Conservation (phyloP, 2,329 filamentous ascomycete genomes). For the Didymosphaeria variabile region DNA sequence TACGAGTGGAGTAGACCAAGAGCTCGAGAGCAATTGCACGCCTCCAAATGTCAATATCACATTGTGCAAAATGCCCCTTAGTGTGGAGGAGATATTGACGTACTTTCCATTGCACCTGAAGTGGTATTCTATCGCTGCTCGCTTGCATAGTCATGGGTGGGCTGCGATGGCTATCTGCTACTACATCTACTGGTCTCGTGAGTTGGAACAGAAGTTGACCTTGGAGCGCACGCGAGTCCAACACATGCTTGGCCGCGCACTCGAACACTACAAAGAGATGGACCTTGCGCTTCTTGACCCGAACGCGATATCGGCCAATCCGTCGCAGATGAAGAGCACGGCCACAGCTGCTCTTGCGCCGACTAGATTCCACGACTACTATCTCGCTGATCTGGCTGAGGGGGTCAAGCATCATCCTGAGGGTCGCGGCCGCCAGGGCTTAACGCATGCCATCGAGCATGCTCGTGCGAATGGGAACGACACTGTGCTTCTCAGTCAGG, state of each 20-base stretch:
- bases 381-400: constrained; percentile 3
- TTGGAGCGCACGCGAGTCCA: neutral
- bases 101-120: neutral
- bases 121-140: neutral
- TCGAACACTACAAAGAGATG: neutral
- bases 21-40: constrained; percentile 4
- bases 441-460: constrained; percentile 2
- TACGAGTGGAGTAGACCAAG: neutral
- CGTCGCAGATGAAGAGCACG: neutral
- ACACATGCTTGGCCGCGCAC: neutral
- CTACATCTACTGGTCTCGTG: neutral
- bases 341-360: neutral
- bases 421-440: neutral
- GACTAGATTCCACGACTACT: neutral
- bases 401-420: neutral
- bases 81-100: neutral
- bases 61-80: neutral
- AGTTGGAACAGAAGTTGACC: neutral
- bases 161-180: neutral
- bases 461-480: neutral
- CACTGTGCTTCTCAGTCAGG: neutral
- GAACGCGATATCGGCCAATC: neutral
- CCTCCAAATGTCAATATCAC: constrained; percentile 5
- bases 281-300: neutral
- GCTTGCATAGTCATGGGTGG: neutral